Evolutionary conservation across 2,329 filamentous ascomycete species (phyloP).

Genomic region (Hirsutella thompsonii): DNA sequence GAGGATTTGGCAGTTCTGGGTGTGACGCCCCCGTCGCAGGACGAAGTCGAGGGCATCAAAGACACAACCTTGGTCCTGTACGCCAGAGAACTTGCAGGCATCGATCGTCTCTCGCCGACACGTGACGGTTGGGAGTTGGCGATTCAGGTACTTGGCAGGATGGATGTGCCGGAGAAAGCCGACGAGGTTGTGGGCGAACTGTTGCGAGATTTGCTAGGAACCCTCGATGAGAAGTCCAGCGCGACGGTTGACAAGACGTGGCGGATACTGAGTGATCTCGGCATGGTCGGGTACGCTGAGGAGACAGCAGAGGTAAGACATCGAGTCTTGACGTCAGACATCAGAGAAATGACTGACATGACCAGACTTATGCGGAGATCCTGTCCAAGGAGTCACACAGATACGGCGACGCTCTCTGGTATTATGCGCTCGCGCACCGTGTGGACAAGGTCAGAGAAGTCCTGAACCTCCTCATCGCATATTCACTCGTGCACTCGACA

Average conservation of each 20-base stretch:
- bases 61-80: conserved; percentile 71
- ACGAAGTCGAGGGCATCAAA: conserved; percentile 54
- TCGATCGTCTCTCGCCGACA: conserved; percentile 31
- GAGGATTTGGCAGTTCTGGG: conserved; percentile 77
- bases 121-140: conserved; percentile 83
- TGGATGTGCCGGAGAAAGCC: conserved; percentile 60
- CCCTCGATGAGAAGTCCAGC: conserved; percentile 51
- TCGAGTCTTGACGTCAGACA: neutral
- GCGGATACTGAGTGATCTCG: conserved; percentile 62
- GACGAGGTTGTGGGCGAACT: conserved; percentile 64
- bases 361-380: conserved; percentile 69
- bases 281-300: conserved; percentile 66
- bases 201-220: conserved; percentile 51
- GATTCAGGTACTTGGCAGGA: conserved; percentile 66
- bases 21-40: conserved; percentile 43
- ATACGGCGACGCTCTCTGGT: conserved; percentile 79
- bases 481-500: conserved; percentile 74
- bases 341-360: conserved; percentile 12
- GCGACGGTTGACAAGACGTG: conserved; percentile 72
- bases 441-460: conserved; percentile 71
- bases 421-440: conserved; percentile 77
- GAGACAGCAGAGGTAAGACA: conserved; percentile 68
- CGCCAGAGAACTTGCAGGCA: conserved; percentile 51
- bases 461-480: conserved; percentile 74
- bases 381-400: conserved; percentile 59